Evolutionary conservation across 805 yeast genomes (phyloP).

Genomic region (Candida qinlingensis): DNA sequence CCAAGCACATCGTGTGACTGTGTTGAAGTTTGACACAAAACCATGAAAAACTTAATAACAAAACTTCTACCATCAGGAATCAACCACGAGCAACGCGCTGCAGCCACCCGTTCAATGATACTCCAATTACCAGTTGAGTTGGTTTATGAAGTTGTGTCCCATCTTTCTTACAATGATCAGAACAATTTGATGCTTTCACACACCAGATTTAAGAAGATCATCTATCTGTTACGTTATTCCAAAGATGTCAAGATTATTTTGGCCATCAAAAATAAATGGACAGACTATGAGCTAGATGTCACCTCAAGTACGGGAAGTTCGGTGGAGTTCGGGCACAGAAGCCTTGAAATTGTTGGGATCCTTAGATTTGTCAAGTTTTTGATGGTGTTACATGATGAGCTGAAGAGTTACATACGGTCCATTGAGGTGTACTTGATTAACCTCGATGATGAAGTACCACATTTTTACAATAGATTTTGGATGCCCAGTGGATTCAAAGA

Average conservation of each 20-base stretch:
- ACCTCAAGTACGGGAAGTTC: not conserved
- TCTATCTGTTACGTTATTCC: not conserved
- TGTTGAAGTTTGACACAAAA: too few species aligned
- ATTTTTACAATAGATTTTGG: not conserved
- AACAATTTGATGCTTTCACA: not conserved
- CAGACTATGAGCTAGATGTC: not conserved
- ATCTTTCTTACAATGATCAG: not conserved
- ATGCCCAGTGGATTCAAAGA: too few species aligned
- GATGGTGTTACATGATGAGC: not conserved
- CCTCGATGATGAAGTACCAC: not conserved
- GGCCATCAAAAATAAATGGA: not conserved
- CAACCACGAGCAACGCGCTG: too few species aligned
- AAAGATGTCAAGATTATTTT: not conserved
- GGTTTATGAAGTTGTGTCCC: not conserved
- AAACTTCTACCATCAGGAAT: too few species aligned
- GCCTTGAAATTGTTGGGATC: not conserved
- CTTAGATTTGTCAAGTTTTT: not conserved
- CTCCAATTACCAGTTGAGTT: not conserved
- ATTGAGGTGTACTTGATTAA: not conserved
- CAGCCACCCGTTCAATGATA: not conserved
- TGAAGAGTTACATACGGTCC: not conserved
- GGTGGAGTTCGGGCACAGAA: not conserved
- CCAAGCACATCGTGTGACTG: too few species aligned
- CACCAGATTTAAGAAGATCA: not conserved
- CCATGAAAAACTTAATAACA: too few species aligned